These are phyloP conservation scores for Pontederia paniculata DNA, from an alignment of 176 grass and related monocot genomes.

Conservation along the genomic window DNA sequence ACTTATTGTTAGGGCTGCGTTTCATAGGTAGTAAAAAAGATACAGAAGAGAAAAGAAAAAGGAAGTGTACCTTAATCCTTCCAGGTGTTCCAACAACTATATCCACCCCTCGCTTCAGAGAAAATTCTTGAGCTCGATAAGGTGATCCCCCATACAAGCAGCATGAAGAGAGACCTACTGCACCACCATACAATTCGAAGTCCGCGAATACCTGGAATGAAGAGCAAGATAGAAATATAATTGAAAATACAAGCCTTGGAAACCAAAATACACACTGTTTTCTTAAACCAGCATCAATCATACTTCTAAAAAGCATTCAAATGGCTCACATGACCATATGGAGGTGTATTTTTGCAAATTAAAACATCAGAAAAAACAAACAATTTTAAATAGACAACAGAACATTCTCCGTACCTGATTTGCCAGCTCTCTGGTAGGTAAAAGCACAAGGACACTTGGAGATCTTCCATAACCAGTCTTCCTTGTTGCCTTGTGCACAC, in stretches of 20 bases:
- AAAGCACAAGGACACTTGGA: conserved; percentile 71
- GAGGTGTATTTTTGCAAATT: too few species aligned
- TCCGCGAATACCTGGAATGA: conserved; percentile 59
- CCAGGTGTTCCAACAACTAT: conserved; percentile 94
- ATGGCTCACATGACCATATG: too few species aligned
- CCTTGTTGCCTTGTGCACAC: conserved; percentile 45
- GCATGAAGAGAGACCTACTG: conserved; percentile 60
- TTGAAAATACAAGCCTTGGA: too few species aligned
- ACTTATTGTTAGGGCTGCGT: too few species aligned
- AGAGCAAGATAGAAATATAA: neutral
- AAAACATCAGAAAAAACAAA: too few species aligned
- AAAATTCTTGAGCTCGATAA: conserved; percentile 56
- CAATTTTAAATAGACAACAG: too few species aligned
- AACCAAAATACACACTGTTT: too few species aligned
- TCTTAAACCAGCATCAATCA: too few species aligned
- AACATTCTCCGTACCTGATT: conserved; percentile 53
- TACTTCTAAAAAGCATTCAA: too few species aligned
- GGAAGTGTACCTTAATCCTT: conserved; percentile 53
- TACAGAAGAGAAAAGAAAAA: neutral
- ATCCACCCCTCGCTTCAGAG: conserved; percentile 62
- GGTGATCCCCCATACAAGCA: conserved; percentile 81
- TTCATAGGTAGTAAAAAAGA: neutral
- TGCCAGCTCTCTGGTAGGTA: conserved; percentile 87
- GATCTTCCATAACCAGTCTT: conserved; percentile 47
- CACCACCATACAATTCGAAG: conserved; percentile 64